A percentile compares a stretch with the other conserved stretches of the same genome.
phyloP scores from a whole-genome alignment of 331 rosid species.

The Acacia concinna region DNA sequence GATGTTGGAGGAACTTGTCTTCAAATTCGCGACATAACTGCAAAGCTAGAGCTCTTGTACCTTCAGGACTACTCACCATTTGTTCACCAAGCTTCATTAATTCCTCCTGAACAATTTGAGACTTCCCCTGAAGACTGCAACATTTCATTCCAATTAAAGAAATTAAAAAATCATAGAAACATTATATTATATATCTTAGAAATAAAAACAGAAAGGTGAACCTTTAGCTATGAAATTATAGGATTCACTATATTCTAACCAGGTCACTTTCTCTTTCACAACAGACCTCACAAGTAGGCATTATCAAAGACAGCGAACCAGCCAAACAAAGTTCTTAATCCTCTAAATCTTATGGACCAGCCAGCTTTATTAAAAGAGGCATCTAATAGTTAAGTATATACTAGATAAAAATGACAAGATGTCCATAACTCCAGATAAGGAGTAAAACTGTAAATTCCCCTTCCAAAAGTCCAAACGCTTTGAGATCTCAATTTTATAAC shows the following conservation, averaged over 20 bases:
- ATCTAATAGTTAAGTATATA: background rate
- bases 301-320: conserved; percentile 13
- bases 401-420: background rate
- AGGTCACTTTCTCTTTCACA: conserved; percentile 10
- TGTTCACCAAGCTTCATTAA: conserved; percentile 84
- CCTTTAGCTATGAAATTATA: background rate
- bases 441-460: background rate
- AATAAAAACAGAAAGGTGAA: background rate
- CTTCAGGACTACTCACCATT: conserved; percentile 89
- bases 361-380: background rate
- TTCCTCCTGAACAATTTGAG: conserved; percentile 93
- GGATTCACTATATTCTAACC: background rate
- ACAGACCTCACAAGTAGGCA: background rate
- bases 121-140: conserved; percentile 92
- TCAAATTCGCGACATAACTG: conserved; percentile 98
- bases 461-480: background rate
- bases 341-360: background rate
- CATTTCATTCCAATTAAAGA: conserved; percentile 34
- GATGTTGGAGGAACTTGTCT: conserved; percentile 95
- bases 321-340: background rate
- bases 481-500: background rate
- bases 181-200: background rate
- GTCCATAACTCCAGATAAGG: background rate
- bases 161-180: conserved; percentile 3
- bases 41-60: conserved; percentile 94